Base-by-base conservation (phyloP, 2,329 filamentous ascomycete genomes). In the Fusarium sp. region DNA sequence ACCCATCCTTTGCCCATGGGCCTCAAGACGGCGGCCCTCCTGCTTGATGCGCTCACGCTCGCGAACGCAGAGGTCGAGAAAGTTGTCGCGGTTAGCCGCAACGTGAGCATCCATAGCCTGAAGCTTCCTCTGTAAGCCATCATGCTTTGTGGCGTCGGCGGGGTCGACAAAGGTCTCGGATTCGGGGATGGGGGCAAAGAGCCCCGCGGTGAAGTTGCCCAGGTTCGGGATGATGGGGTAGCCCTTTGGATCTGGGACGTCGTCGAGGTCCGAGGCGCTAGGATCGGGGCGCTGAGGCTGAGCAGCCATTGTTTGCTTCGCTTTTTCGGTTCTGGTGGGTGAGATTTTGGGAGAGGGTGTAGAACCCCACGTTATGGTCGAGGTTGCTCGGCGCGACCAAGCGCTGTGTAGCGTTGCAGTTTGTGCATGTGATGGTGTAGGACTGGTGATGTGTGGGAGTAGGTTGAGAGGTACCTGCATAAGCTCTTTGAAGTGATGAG, bases 141-240 rank as follows among this genome's bases (percentile, higher is more conserved):
- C 77, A 33, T 65, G 35, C 24, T 54, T 74, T 11, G 73, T 71
- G 31, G 56, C 35, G 6, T 71, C 48, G 24, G 58, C 35, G 22
- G 39, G 20, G 31, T 41, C 64, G 22, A 59, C 22, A 31, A 75
- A 24, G 24, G 27, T 41, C 41, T 64, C 59, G 24, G 50, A 41
- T 10, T 70, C 63, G 6, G 67, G 52, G 18, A 85, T 76, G 29
- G 82, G 81, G 29, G 81, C 79, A 73, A 84, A 85, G 54, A 85
- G 59, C 18, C 62, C 63, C 2, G 73, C 67, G 24, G 69, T 43
- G 31, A 67, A 57, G 29, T n/a, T 48, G 27, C 7, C 33, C 13
- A 76, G 27, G 5, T 33, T 35, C 14, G 73, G 64, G 33, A 74
- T 71, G 43, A 74, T 60, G 11, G 70, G 59, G 16, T 70, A 31